Conservation (phyloP, 2,329 filamentous ascomycete genomes). For the Nemania sp. region DNA sequence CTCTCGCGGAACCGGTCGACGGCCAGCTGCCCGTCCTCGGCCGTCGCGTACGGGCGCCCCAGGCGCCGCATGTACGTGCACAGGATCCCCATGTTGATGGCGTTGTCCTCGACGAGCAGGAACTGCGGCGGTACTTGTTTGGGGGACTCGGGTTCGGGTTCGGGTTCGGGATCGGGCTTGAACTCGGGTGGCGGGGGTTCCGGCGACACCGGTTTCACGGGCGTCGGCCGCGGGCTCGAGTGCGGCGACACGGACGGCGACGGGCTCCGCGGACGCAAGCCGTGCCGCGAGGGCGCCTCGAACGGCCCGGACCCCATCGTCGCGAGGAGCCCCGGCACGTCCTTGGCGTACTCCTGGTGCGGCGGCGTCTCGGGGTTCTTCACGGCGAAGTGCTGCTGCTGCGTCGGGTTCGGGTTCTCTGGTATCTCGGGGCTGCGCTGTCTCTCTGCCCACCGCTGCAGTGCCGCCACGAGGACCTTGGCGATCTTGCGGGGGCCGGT, state of each 20-base stretch:
- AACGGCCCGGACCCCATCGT: constrained; percentile 1
- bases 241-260: constrained; percentile 17
- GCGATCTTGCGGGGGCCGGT: constrained; percentile 46
- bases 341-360: neutral
- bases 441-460: constrained; percentile 21
- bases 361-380: neutral
- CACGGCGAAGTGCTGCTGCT: neutral
- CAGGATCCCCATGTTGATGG: constrained; percentile 44
- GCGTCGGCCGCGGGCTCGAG: neutral
- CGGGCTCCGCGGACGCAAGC: neutral
- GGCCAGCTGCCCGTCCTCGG: constrained; percentile 20
- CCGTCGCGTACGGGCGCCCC: constrained; percentile 20
- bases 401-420: constrained; percentile 2
- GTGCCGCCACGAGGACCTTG: constrained; percentile 35
- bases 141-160: too few relatives aligned
- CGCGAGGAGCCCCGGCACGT: neutral
- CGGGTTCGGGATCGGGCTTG: too few relatives aligned
- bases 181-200: too few relatives aligned
- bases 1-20: constrained; percentile 17
- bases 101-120: constrained; percentile 49
- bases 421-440: constrained; percentile 1
- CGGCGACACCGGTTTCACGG: neutral
- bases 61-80: constrained; percentile 40
- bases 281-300: neutral
- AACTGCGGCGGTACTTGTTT: constrained; percentile 4